Evolutionary conservation across 768 basidiomycete genomes (phyloP), one percentile per base, ranked within the genome.

Genomic region (Gyrodon lividus): DNA sequence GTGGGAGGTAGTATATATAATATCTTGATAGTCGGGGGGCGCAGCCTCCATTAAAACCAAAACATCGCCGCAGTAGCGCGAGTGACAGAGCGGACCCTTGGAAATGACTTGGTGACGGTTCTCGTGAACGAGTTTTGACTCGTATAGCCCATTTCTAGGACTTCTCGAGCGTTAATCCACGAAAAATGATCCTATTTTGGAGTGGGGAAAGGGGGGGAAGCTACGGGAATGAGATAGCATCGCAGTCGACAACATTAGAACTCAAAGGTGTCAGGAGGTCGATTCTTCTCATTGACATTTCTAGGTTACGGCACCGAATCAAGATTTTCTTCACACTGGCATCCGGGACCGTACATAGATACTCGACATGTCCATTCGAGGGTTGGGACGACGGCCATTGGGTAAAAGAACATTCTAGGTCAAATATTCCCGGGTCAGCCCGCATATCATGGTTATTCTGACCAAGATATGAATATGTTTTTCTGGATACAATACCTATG

Each of bases 1-100:
- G 43, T 47, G 48, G 24, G 22, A 20, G 16, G 43, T 19, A 41
- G 46, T 45, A 37, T 13, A 28, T 22, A 47, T 48, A 61, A 62
- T 65, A 63, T 61, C 34, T 37, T 26, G 55, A 43, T 47, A 52
- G 62, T 62, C 58, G 56, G 55, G 26, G 63, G 55, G 50, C 60
- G 60, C 66, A 53, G 66, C 65, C 66, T 60, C 58, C 54, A 43
- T 46, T 28, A 26, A 31, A 38, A 54, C 48, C 48, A n/a, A 56
- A 16, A 63, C 65, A 67, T 60, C 58, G 66, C 65, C 64, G 62
- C 56, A 10, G 62, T 46, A 35, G 54, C 60, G 55, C 50, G 39
- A 24, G 33, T 30, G 24, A 39, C 40, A 26, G 20, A 9, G 4
- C 10, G 41, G 17, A 12, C 46, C 16, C 31, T 19, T 28, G 31